Evolutionary conservation across 2,329 filamentous ascomycete genomes (phyloP), one percentile per base, ranked within the genome.

Genomic region (Cordyceps cateniannulata): DNA sequence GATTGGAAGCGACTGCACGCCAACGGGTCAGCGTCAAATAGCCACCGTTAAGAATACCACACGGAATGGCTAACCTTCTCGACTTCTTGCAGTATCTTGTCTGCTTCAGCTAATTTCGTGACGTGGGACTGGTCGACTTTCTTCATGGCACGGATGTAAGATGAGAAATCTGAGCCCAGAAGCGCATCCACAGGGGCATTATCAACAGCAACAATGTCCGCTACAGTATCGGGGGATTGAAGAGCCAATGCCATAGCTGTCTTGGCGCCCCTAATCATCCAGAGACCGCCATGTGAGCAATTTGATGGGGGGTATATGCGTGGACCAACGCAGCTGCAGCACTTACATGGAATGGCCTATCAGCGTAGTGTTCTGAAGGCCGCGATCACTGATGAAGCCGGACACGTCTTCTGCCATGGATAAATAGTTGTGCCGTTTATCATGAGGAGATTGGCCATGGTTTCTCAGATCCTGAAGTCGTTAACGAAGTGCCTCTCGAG

Each of bases 341-440:
- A 68, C 82, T 69, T 74, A 90, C 93, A 98, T 98, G 1, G 91
- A 96, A 75, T 98, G 95, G 0, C 93, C 93, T 68, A 98, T 95
- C 29, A 98, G 76, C 0, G 89, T 91, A 2, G 87, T 80, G 29
- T 89, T 78, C 49, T 81, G 77, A n/a, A 97, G 76, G 3, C 80
- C 77, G 72, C 96, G 88, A 59, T 89, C 77, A 5, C 80, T 68
- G 60, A 98, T 87, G 72, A 98, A 98, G 49, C 82, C 79, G 59
- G 87, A 85, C 12, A 97, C 86, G 68, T 98, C 93, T 65, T 87
- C 83, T 5, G 93, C 91, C 83, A 98, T 92, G 49, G 85, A 81
- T 1, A 76, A 73, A 73, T 98, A 98, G 76, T 93, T 88, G 73
- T 98, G 95, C 1, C 79, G 79, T 0, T 79, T 76, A 56, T 85